phyloP scores from a whole-genome alignment of 495 filamentous ascomycete genomes.

The Melanomma pulvis-pyrius region DNA sequence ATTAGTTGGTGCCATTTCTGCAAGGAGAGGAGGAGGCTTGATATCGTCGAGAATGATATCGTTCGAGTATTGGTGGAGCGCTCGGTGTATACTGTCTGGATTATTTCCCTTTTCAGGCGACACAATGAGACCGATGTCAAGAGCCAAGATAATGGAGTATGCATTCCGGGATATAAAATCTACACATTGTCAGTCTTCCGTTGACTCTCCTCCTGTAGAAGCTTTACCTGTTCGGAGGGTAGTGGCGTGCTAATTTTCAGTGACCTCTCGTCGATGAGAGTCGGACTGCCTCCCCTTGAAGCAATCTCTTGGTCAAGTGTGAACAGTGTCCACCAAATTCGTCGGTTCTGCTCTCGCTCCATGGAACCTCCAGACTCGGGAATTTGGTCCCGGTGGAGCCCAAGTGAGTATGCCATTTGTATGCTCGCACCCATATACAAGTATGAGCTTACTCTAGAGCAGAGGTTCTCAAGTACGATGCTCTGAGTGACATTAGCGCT shows the following conservation, averaged over 20 bases:
- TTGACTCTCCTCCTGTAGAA: background rate
- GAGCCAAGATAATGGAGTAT: constrained; percentile 39
- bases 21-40: constrained; percentile 34
- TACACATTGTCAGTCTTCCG: constrained; percentile 5
- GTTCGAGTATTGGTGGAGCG: constrained; percentile 16
- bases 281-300: constrained; percentile 30
- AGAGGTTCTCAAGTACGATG: constrained; percentile 39
- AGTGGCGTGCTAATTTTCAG: constrained; percentile 27
- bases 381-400: constrained; percentile 41
- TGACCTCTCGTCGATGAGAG: constrained; percentile 26
- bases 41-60: constrained; percentile 38
- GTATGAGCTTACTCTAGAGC: constrained; percentile 41
- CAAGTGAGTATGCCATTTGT: constrained; percentile 43
- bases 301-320: constrained; percentile 34
- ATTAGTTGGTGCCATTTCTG: constrained; percentile 40
- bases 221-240: constrained; percentile 31
- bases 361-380: constrained; percentile 31
- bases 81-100: constrained; percentile 39
- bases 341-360: constrained; percentile 36
- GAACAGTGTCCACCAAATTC: constrained; percentile 35
- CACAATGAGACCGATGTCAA: constrained; percentile 36
- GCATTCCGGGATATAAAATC: constrained; percentile 40
- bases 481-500: constrained; percentile 24
- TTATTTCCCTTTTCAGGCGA: constrained; percentile 39
- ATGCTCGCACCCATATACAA: constrained; percentile 43